phyloP scores from a whole-genome alignment of 2,329 filamentous ascomycete species.

The Ophidiomyces ophidiicola region DNA sequence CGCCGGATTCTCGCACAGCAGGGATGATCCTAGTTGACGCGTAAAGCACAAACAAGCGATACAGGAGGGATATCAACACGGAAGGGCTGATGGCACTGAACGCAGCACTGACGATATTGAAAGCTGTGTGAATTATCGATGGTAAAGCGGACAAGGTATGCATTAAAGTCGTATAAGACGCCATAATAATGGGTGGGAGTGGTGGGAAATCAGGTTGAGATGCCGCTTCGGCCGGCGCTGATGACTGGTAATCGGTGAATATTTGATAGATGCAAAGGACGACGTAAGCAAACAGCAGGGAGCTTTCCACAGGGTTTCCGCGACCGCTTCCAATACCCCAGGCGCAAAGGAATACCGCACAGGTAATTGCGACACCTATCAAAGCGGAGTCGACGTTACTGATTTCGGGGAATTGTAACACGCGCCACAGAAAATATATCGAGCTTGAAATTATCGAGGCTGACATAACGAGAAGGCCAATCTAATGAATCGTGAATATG shows the following conservation, averaged over 20 bases:
- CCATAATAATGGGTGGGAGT: conserved; percentile 96
- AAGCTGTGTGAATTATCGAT: conserved; percentile 66
- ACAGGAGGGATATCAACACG: conserved; percentile 87
- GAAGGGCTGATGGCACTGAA: conserved; percentile 93
- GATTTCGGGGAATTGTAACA: conserved; percentile 85
- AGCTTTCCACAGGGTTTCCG: conserved; percentile 90
- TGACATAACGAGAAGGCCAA: conserved; percentile 73
- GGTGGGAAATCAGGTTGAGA: conserved; percentile 73
- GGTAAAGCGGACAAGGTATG: conserved; percentile 75
- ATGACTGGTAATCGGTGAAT: conserved; percentile 93
- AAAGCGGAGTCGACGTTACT: conserved; percentile 83
- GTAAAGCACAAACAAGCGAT: conserved; percentile 90
- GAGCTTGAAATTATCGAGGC: conserved; percentile 87
- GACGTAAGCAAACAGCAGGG: conserved; percentile 88
- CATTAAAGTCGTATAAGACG: conserved; percentile 83
- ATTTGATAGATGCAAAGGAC: conserved; percentile 99
- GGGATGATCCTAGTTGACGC: conserved; percentile 92
- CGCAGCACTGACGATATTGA: conserved; percentile 78
- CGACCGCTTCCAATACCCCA: conserved; percentile 90
- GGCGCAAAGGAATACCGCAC: conserved; percentile 79
- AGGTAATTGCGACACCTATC: conserved; percentile 85
- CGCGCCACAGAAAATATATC: conserved; percentile 91
- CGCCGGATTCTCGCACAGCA: conserved; percentile 76
- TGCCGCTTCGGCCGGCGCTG: conserved; percentile 47
- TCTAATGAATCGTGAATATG: conserved; percentile 43